Evolutionary conservation across 106 monocot species (phyloP).

Genomic region (Allium fistulosum): DNA sequence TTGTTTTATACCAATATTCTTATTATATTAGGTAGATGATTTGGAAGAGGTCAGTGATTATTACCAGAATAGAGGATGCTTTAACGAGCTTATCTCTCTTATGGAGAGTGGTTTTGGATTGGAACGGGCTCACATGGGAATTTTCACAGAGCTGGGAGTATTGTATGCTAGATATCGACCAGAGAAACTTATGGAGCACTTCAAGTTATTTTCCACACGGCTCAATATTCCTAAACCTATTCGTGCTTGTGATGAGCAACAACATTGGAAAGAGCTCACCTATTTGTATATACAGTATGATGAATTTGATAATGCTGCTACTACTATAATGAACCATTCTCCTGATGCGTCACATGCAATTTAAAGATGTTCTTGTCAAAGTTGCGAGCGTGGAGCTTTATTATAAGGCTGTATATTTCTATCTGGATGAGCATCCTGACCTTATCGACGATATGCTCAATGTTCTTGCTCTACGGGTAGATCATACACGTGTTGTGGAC

Average conservation of each 20-base stretch:
- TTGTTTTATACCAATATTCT: background rate
- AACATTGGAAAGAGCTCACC: constrained; percentile 94
- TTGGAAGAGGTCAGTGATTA: constrained; percentile 97
- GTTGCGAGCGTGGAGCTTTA: constrained; percentile 97
- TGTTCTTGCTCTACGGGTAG: constrained; percentile 92
- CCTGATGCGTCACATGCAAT: constrained; percentile 97
- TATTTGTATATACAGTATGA: constrained; percentile 97
- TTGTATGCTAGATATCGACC: constrained; percentile 86
- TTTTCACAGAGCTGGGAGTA: constrained; percentile 93
- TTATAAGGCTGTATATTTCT: constrained; percentile 98
- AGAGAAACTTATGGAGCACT: constrained; percentile 98
- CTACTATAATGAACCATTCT: constrained; percentile 97
- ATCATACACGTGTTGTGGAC: constrained; percentile 93
- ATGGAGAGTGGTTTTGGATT: constrained; percentile 98
- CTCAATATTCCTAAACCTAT: constrained; percentile 97
- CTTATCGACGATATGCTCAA: constrained; percentile 89
- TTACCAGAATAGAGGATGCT: constrained; percentile 98
- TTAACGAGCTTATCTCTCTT: constrained; percentile 88
- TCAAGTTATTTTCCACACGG: constrained; percentile 87
- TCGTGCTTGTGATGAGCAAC: constrained; percentile 89
- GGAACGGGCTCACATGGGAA: constrained; percentile 98
- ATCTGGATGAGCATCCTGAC: constrained; percentile 91
- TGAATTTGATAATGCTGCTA: constrained; percentile 98
- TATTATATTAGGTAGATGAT: constrained; percentile 70
- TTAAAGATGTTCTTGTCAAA: constrained; percentile 89